A percentile compares a stretch with the other conserved stretches of the same genome.
These are phyloP conservation scores for Gastrodia elata DNA, from an alignment of 106 monocot species.

Conservation along the genomic window DNA sequence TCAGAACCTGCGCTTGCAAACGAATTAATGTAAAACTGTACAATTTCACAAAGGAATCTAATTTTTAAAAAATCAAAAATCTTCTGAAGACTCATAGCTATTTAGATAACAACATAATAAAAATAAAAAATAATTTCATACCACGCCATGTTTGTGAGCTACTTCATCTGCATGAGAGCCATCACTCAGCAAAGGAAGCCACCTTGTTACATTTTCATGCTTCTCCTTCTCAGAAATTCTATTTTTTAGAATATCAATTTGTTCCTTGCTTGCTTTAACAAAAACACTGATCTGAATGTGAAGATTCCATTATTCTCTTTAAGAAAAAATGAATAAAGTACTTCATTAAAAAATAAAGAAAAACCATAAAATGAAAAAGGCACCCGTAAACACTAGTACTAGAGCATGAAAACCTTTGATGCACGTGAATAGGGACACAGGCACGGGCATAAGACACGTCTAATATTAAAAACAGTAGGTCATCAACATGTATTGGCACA, in stretches of 20 bases:
- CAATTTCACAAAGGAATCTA: background rate
- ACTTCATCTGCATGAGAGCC: conserved; percentile 54
- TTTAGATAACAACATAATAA: background rate
- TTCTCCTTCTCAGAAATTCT: conserved; percentile 64
- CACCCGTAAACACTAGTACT: too few species aligned
- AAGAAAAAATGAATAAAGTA: background rate
- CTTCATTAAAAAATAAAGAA: background rate
- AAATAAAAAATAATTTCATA: conserved; percentile 18
- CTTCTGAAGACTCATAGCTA: background rate
- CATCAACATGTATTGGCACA: too few species aligned
- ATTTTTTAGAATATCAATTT: conserved; percentile 90
- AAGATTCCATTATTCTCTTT: background rate
- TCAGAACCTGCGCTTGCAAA: conserved; percentile 57
- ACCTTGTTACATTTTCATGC: conserved; percentile 39
- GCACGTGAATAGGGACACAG: too few species aligned
- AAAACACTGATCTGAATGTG: conserved; percentile 63
- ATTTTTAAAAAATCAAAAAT: background rate
- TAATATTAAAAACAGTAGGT: too few species aligned
- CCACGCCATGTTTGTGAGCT: conserved; percentile 95
- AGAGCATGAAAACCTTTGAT: too few species aligned
- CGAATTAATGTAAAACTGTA: background rate
- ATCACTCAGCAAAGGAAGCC: conserved; percentile 49
- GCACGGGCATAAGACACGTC: too few species aligned
- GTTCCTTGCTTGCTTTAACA: conserved; percentile 89
- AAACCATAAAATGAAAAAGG: background rate